A percentile compares a stretch with the other conserved stretches of the same genome.
Conservation (phyloP, 2,329 filamentous ascomycete genomes). For the Colletotrichum trifolii region DNA sequence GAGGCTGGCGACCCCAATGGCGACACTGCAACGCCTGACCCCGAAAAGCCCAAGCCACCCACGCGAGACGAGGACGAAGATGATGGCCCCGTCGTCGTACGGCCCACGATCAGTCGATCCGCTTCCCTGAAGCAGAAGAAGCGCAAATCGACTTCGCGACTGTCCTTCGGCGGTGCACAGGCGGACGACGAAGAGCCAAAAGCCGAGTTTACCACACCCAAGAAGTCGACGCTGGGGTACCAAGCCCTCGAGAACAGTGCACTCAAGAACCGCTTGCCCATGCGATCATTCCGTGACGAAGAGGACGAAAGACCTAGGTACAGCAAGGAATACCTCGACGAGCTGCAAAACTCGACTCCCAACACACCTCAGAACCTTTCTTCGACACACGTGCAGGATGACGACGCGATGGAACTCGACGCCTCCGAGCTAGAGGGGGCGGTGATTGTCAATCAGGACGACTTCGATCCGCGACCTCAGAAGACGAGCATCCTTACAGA, state of each 20-base stretch:
- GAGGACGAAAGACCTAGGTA: slow-evolving; percentile 82
- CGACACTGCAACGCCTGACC: slow-evolving; percentile 12
- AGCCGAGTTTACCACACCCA: slow-evolving; percentile 67
- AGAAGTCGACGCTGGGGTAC: slow-evolving; percentile 70
- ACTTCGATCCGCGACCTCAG: slow-evolving; percentile 50
- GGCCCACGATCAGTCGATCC: slow-evolving; percentile 59
- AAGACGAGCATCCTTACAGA: slow-evolving; percentile 54
- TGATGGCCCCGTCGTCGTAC: slow-evolving; percentile 59
- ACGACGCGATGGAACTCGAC: slow-evolving; percentile 66
- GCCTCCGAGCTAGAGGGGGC: slow-evolving; percentile 71
- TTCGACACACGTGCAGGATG: slow-evolving; percentile 55
- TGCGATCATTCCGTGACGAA: slow-evolving; percentile 62
- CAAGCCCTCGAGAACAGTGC: slow-evolving; percentile 76
- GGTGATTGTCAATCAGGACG: slow-evolving; percentile 66
- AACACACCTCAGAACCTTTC: slow-evolving; percentile 78
- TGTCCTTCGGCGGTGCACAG: slow-evolving; percentile 74
- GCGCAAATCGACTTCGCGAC: slow-evolving; percentile 70
- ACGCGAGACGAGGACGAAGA: slow-evolving; percentile 55
- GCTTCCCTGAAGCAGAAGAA: slow-evolving; percentile 73
- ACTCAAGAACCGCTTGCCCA: slow-evolving; percentile 67
- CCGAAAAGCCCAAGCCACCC: slow-evolving; percentile 35
- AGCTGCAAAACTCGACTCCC: slow-evolving; percentile 87
- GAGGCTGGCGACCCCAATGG: slow-evolving; percentile 44
- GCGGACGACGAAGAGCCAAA: slow-evolving; percentile 65
- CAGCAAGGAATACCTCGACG: slow-evolving; percentile 85